Percentiles rank a stretch among this genome's conserved stretches.
phyloP scores from a whole-genome alignment of 192 early-diverging fungal genomes.

The Linnemannia zychae region DNA sequence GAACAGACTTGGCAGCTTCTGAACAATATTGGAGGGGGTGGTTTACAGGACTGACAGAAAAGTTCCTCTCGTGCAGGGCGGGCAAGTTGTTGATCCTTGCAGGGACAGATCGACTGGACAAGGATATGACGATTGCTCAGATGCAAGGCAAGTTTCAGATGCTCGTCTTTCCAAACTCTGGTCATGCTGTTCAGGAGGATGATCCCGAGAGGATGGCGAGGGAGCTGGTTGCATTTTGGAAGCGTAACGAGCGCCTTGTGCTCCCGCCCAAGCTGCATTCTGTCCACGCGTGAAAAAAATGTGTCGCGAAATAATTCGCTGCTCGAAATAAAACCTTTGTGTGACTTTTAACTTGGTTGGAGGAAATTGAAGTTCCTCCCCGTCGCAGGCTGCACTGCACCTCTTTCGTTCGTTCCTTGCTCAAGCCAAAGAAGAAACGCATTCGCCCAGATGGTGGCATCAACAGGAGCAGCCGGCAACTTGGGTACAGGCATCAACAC shows the following conservation, averaged over 20 bases:
- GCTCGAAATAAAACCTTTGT: background rate
- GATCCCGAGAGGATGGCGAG: conserved; percentile 69
- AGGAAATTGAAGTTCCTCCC: no score
- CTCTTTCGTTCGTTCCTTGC: background rate
- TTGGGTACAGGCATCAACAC: background rate
- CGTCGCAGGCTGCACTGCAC: background rate
- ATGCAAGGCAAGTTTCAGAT: conserved; percentile 91
- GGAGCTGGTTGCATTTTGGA: conserved; percentile 75
- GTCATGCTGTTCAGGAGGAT: conserved; percentile 84
- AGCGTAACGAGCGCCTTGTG: conserved; percentile 72
- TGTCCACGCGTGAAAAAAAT: background rate
- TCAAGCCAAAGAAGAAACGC: background rate
- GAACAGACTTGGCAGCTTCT: conserved; percentile 71
- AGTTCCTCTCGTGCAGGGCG: conserved; percentile 72
- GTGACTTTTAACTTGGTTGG: background rate
- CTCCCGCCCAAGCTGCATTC: conserved; percentile 56
- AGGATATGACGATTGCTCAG: conserved; percentile 80
- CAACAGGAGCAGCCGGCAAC: conserved; percentile 17
- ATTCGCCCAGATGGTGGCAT: conserved; percentile 33
- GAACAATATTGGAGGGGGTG: conserved; percentile 79
- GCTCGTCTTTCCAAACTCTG: conserved; percentile 73
- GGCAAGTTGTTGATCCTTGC: conserved; percentile 79
- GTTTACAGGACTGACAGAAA: conserved; percentile 77
- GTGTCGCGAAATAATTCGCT: background rate
- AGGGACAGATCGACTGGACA: conserved; percentile 83